A percentile compares a stretch with the other conserved stretches of the same genome.
Conservation (phyloP, 129 eudicot species). For the Gnaphalium uliginosum region DNA sequence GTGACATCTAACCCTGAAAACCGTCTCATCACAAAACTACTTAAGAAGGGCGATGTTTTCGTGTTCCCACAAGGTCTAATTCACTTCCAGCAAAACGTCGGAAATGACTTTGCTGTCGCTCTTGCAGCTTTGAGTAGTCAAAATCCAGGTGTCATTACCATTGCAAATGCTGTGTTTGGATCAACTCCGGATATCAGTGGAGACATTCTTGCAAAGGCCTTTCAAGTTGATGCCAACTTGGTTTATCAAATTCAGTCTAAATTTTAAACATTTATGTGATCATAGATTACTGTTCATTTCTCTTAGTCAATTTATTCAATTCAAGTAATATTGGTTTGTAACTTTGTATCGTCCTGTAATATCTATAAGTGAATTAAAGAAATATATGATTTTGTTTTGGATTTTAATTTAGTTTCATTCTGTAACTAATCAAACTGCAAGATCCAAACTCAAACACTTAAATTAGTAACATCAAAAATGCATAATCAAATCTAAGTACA, state of each 20-base stretch:
- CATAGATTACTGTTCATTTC: too few relatives aligned
- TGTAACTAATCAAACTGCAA: too few relatives aligned
- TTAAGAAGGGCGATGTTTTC: conserved; percentile 43
- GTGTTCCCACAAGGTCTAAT: conserved; percentile 48
- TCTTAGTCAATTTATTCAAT: too few relatives aligned
- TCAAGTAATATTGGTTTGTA: too few relatives aligned
- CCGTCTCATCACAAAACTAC: conserved; percentile 33
- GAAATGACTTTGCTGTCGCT: conserved; percentile 23
- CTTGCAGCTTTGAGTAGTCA: conserved; percentile 46
- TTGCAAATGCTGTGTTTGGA: conserved; percentile 39
- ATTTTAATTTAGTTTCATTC: too few relatives aligned
- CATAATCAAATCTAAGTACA: too few relatives aligned
- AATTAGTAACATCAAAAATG: too few relatives aligned
- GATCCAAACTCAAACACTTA: too few relatives aligned
- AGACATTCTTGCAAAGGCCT: conserved; percentile 37
- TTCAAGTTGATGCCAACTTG: conserved; percentile 24
- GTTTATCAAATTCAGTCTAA: conserved; percentile 31
- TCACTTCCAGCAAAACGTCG: conserved; percentile 42
- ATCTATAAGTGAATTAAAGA: too few relatives aligned
- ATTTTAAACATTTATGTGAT: neutral
- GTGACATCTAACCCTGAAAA: conserved; percentile 48
- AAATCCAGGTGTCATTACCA: conserved; percentile 38
- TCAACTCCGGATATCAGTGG: conserved; percentile 30
- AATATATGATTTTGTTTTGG: too few relatives aligned
- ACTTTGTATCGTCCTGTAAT: too few relatives aligned